Percentiles rank a stretch among this genome's conserved stretches.
Evolutionary conservation across 2,329 filamentous ascomycete genomes (phyloP).

Genomic region (Metarhizium robertsii): DNA sequence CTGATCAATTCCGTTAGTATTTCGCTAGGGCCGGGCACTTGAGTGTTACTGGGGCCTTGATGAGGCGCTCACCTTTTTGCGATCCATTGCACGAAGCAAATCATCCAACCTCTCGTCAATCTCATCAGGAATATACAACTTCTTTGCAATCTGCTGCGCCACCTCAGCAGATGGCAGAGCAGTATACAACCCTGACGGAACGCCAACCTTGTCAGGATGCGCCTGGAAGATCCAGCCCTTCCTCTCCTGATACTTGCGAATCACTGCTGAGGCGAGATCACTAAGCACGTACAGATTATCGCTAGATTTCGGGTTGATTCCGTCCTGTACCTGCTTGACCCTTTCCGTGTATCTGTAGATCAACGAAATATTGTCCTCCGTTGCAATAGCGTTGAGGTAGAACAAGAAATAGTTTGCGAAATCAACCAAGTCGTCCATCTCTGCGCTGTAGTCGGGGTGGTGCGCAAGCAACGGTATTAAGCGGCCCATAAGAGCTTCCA

Average conservation of each 20-base stretch:
- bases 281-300: constrained; percentile 78
- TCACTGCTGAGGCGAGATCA: constrained; percentile 74
- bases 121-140: constrained; percentile 71
- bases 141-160: constrained; percentile 79
- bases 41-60: neutral
- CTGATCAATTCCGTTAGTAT: constrained; percentile 22
- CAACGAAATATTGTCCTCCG: constrained; percentile 75
- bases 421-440: constrained; percentile 61
- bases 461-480: constrained; percentile 84
- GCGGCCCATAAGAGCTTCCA: constrained; percentile 75
- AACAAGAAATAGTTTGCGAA: constrained; percentile 85
- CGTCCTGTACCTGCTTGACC: constrained; percentile 83
- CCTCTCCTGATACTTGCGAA: constrained; percentile 78
- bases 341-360: constrained; percentile 90
- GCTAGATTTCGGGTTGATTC: constrained; percentile 56
- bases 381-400: constrained; percentile 75
- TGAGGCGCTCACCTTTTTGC: constrained; percentile 50
- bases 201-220: constrained; percentile 68
- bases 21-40: neutral
- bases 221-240: constrained; percentile 81
- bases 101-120: constrained; percentile 69
- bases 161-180: constrained; percentile 65
- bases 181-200: constrained; percentile 72
- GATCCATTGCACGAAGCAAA: constrained; percentile 54
- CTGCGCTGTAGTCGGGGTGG: constrained; percentile 75